Evolutionary conservation across 768 basidiomycete genomes (phyloP), one percentile per base, ranked within the genome.

Genomic region (Paxillus involutus): DNA sequence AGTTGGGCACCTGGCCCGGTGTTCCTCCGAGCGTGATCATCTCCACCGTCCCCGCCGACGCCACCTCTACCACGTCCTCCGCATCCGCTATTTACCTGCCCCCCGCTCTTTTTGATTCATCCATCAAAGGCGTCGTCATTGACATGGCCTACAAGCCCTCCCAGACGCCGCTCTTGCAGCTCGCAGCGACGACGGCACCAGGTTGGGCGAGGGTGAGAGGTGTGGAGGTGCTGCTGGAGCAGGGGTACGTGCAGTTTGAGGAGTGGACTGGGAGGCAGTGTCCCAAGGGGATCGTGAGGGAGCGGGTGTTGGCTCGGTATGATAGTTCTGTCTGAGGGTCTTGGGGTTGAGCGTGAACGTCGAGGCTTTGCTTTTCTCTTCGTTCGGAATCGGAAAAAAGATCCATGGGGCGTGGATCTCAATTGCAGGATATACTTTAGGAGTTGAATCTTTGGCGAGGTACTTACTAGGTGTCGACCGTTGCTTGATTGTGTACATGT

Each of bases 141-240:
- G 97, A 99, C 62, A 90, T 97, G 88, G 94, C 95, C 17, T 98
- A 98, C 69, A 87, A 87, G 61, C 97, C 95, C 0, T 82, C 86
- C 3, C 80, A 84, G 60, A 98, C 96, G 13, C 87, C 94, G 0
- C 69, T 99, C 51, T 72, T 98, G 24, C 66, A 69, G 49, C 71
- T 96, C 13, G 94, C 92, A 4, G 76, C 79, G 60, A 63, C 67
- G 37, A 71, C 66, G 21, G 75, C 74, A 7, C 32, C 49, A 11
- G 75, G 79, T 33, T 96, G 94, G 94, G 75, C 69, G 10, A 71
- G 75, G 4, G 88, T 94, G n/a, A 79, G 78, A 47, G 94, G 95
- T 0, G 72, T 96, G 10, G 89, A 93, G 60, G 87, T 95, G 47
- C 72, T 98, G 45, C 75, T 97, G 26, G 89, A 94, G 74, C 94